Base-by-base conservation (phyloP, 495 filamentous ascomycete species). In the Durotheca rogersii region DNA sequence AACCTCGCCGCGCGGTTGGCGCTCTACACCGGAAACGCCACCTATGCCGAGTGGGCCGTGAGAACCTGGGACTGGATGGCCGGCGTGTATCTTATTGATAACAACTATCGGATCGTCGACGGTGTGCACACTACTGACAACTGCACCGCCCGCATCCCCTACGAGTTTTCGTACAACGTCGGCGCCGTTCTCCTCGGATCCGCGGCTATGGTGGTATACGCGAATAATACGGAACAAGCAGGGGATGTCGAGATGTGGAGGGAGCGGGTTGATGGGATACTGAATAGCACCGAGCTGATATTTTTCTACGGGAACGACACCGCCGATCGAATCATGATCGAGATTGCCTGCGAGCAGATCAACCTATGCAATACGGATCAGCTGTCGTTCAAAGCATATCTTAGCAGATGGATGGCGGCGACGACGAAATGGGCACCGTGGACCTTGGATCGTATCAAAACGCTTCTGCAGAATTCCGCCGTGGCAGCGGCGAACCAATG, bases 81-180 rank as follows among this genome's bases (percentile, higher is more conserved):
- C 3, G 54, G 56, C 4, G 64, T 80, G 6, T 73, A 73, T 1
- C 72, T 86, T 6, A 76, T 81, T 41, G 70, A 74, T 41, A 42
- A 68, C 3, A 53, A 23, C 20, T 83, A 74, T 42, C 68, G 77
- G 29, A 67, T 85, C 30, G 83, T 74, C 46, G 84, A 88, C 48
- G 84, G 85, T 11, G 71, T 69, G 15, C 65, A 78, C 45, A 69
- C 70, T 34, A 56, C 61, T 3, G 40, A 56, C 3, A 80, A 82
- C 50, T 83, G 80, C 59, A 74, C 77, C 0, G 59, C 62, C 12
- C 58, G 76, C 35, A 71, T 67, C 35, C 55, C 67, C 7, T 71
- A 82, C n/a, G 80, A 83, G 61, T 89, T 83, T 75, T 78, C 82
- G 1, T 86, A 88, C 54, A 89, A 89, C 51, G 77, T 82, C 35